Percentiles rank a stretch among this genome's conserved stretches.
Evolutionary conservation across 208 protist species (phyloP).

Genomic region (Acanthamoeba sp.): DNA sequence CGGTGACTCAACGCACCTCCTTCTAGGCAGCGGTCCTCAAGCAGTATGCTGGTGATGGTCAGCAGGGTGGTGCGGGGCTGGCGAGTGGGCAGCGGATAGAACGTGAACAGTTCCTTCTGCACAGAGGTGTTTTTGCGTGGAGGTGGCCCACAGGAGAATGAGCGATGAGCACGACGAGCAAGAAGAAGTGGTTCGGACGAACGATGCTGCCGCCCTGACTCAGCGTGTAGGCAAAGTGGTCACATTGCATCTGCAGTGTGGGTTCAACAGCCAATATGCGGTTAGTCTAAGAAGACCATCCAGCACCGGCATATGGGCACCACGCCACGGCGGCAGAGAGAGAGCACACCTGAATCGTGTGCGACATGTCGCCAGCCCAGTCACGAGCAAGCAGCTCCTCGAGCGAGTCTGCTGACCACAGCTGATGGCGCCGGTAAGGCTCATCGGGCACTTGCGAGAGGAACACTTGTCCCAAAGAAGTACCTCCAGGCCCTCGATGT

Average conservation of each 20-base stretch:
- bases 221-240: conserved; percentile 61
- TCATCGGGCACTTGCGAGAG: too few relatives aligned
- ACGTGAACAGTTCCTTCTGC: conserved; percentile 45
- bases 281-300: neutral
- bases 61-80: conserved; percentile 28
- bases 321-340: neutral
- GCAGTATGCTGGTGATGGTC: conserved; percentile 10
- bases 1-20: neutral
- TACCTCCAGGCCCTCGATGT: conserved; percentile 29
- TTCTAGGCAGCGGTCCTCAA: neutral
- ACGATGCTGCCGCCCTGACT: conserved; percentile 40
- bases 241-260: neutral
- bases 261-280: neutral
- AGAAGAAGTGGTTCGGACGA: neutral
- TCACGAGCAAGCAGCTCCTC: conserved; percentile 37
- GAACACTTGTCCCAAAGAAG: too few relatives aligned
- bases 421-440: too few relatives aligned
- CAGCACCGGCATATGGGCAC: too few relatives aligned
- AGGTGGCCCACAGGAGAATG: neutral
- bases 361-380: conserved; percentile 41
- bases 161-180: neutral
- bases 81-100: conserved; percentile 30
- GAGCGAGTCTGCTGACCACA: neutral
- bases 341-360: neutral
- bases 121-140: neutral